Evolutionary conservation across 352 stramenopile species (phyloP).

Genomic region (Phytophthora brassicae): DNA sequence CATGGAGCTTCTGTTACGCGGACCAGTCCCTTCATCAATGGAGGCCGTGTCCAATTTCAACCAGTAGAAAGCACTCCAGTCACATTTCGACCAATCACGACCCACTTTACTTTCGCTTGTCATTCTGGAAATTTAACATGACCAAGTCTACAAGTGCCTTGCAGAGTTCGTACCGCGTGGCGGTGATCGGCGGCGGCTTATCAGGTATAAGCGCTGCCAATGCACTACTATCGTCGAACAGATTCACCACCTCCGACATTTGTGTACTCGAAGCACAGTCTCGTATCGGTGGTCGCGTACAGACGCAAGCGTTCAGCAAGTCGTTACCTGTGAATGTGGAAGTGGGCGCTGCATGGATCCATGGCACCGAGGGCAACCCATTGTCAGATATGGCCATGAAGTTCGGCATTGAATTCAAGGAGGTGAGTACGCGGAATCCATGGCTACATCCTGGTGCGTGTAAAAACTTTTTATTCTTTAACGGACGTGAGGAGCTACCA

Average conservation of each 20-base stretch:
- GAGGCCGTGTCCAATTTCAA: too few relatives aligned
- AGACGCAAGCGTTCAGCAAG: constrained; percentile 52
- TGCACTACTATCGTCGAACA: constrained; percentile 35
- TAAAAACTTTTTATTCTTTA: constrained; percentile 44
- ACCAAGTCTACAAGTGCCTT: too few relatives aligned
- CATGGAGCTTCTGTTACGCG: too few relatives aligned
- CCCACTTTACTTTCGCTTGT: too few relatives aligned
- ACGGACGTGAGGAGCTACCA: constrained; percentile 30
- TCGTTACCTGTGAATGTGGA: constrained; percentile 51
- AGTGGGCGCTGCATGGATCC: constrained; percentile 64
- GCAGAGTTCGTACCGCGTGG: constrained; percentile 40
- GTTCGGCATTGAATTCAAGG: constrained; percentile 51
- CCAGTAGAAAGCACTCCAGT: too few relatives aligned
- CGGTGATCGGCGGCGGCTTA: constrained; percentile 50
- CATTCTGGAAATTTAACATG: too few relatives aligned
- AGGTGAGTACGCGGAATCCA: constrained; percentile 58
- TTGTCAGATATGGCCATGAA: constrained; percentile 45
- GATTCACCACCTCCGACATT: constrained; percentile 36
- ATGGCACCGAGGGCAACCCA: constrained; percentile 47
- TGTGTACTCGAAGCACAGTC: constrained; percentile 50
- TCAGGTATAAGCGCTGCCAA: constrained; percentile 50
- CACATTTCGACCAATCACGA: too few relatives aligned
- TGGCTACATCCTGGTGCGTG: constrained; percentile 66
- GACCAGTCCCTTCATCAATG: too few relatives aligned
- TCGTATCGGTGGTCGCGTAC: constrained; percentile 56